These are phyloP conservation scores for Meyerozyma athensensis DNA, from an alignment of 1,139 yeast species.

Conservation along the genomic window DNA sequence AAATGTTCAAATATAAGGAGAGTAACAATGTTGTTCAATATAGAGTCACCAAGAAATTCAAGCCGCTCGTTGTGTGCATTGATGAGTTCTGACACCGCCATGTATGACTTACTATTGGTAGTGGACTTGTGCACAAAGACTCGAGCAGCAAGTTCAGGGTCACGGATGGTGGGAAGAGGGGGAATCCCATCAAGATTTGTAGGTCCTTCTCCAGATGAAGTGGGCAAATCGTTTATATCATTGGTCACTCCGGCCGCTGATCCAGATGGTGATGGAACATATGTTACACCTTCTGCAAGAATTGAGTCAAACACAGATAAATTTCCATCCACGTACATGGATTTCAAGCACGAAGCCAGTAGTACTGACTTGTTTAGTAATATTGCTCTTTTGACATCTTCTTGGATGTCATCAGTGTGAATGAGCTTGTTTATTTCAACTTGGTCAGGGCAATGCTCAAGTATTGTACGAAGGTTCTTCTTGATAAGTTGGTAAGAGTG, in stretches of 20 bases:
- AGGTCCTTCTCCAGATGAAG: background rate
- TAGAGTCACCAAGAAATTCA: conserved; percentile 92
- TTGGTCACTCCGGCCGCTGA: too few relatives aligned
- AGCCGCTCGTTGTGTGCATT: conserved; percentile 79
- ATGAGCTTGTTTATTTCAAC: conserved; percentile 5
- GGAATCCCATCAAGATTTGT: conserved; percentile 35
- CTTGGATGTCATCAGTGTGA: conserved; percentile 6
- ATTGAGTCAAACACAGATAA: conserved; percentile 11
- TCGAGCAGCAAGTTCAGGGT: conserved; percentile 54
- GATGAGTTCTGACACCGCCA: conserved; percentile 53
- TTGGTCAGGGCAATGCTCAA: conserved; percentile 11
- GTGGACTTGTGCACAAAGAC: conserved; percentile 83
- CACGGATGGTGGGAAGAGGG: conserved; percentile 60
- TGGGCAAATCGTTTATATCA: background rate
- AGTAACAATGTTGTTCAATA: conserved; percentile 70
- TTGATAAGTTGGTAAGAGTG: conserved; percentile 12
- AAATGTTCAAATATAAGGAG: conserved; percentile 59
- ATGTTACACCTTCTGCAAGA: background rate
- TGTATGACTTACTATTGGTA: conserved; percentile 53
- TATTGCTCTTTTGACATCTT: conserved; percentile 8
- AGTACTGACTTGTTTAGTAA: conserved; percentile 9
- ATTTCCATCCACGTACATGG: conserved; percentile 7
- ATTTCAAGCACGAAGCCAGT: conserved; percentile 10
- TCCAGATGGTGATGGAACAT: too few relatives aligned
- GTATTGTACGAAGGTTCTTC: conserved; percentile 10